Evolutionary conservation across 495 filamentous ascomycete genomes (phyloP), one percentile per base, ranked within the genome.

Genomic region (Penicillium chermesinum): DNA sequence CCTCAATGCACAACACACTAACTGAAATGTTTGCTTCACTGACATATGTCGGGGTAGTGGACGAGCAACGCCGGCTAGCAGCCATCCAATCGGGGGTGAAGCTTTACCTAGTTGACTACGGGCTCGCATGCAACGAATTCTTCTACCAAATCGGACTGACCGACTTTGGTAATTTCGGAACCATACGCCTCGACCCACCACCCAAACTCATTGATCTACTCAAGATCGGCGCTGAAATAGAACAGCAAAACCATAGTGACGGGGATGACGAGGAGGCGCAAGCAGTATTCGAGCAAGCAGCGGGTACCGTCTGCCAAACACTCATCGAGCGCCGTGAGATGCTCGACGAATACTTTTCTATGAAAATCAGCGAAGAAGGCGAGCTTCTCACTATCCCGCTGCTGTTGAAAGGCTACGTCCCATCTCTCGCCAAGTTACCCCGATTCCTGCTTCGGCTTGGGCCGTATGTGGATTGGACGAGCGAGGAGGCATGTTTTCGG

Each of bases 101-200:
- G 61, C 77, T 99, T 38, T 96, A 84, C 65, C 82, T 97, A 14
- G 79, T 99, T 47, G 94, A 99, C 70, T 99, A 97, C 62, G 93
- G 89, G 13, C 83, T 89, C 58, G 72, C 89, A 12, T 86, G 82
- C 65, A 85, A 81, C 47, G 94, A 97, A 59, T 91, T 91, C 68
- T 96, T 99, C 70, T 97, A 99, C 70, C 94, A 99, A 67, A 71
- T 97, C 38, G 94, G 91, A 2, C 78, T 99, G 36, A 96, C 93
- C 0, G 89, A 97, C 61, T 99, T 97, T 65, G 89, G 86, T 1
- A 97, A 97, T 60, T 97, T 95, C 63, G 94, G 94, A 13, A 59
- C 73, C 41, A 95, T 97, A 55, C 77, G 75, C 7, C 87, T 97
- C 47, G 79, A 84, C 41, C 87, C 90, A 1, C 75, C 88, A 1